Evolutionary conservation across 1,139 yeast genomes (phyloP).

Genomic region (Hanseniaspora sp.): DNA sequence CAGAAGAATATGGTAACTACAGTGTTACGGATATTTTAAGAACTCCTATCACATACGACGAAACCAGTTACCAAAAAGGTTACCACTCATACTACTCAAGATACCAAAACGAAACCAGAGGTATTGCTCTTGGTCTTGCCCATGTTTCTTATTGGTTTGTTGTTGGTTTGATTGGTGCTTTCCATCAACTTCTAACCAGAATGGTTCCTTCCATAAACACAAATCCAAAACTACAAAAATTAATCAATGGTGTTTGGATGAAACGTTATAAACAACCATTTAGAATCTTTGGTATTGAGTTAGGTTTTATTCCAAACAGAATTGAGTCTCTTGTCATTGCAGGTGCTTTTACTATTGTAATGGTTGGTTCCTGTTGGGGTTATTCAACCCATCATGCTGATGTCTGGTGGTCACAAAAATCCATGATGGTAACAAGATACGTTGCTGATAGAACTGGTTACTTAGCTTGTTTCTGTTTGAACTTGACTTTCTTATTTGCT

Average conservation of each 20-base stretch:
- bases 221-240: not conserved
- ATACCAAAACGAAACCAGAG: conserved; percentile 17
- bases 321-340: conserved; percentile 26
- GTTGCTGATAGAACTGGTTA: conserved; percentile 46
- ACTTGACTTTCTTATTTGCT: conserved; percentile 43
- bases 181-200: not conserved
- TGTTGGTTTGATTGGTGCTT: not conserved
- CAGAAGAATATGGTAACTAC: conserved; percentile 3
- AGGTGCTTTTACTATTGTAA: conserved; percentile 34
- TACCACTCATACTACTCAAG: conserved; percentile 12
- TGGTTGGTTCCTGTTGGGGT: conserved; percentile 33
- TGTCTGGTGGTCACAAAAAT: too few species aligned
- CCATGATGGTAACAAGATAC: conserved; percentile 15
- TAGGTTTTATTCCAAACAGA: conserved; percentile 20
- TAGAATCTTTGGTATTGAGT: not conserved
- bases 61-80: conserved; percentile 1
- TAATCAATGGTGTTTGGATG: not conserved
- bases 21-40: conserved; percentile 2
- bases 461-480: conserved; percentile 39
- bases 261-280: conserved; percentile 4
- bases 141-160: conserved; percentile 19
- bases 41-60: conserved; percentile 16
- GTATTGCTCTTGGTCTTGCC: conserved; percentile 13
- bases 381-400: conserved; percentile 18
- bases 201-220: not conserved